These are phyloP conservation scores for Catharanthus roseus DNA, from an alignment of 257 asterid species.

Conservation along the genomic window DNA sequence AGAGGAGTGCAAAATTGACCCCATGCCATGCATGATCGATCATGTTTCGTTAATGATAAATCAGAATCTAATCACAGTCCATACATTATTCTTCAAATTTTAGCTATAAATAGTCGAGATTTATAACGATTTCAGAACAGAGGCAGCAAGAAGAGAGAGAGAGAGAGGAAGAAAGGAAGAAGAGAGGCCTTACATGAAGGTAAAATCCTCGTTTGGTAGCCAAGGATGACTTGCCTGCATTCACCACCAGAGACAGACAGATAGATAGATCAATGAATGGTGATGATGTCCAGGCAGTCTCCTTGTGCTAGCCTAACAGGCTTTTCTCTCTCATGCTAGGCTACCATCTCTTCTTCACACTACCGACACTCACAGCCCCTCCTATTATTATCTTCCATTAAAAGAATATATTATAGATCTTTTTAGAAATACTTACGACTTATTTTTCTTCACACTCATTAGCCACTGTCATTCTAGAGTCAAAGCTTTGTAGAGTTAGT, in stretches of 20 bases:
- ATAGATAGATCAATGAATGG: constrained; percentile 9
- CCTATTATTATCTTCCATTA: too few species aligned
- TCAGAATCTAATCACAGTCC: neutral
- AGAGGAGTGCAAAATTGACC: too few species aligned
- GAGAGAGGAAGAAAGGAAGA: neutral
- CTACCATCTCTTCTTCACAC: constrained; percentile 25
- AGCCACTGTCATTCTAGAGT: too few species aligned
- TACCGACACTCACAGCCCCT: too few species aligned
- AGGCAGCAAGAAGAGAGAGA: too few species aligned
- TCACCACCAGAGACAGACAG: too few species aligned
- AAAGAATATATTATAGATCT: too few species aligned
- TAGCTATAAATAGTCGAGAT: neutral
- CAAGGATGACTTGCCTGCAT: constrained; percentile 64
- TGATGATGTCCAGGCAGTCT: constrained; percentile 36
- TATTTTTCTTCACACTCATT: too few species aligned
- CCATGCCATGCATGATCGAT: neutral
- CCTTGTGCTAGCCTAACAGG: constrained; percentile 45
- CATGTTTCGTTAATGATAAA: neutral
- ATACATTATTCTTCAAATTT: neutral
- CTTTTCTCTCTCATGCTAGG: constrained; percentile 38
- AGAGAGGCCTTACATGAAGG: constrained; percentile 37
- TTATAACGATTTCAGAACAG: neutral
- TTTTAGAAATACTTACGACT: too few species aligned
- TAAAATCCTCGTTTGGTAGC: constrained; percentile 52
- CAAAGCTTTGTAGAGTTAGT: too few species aligned